phyloP scores from a whole-genome alignment of 805 yeast species.

The Zygoascus flipseniorum region DNA sequence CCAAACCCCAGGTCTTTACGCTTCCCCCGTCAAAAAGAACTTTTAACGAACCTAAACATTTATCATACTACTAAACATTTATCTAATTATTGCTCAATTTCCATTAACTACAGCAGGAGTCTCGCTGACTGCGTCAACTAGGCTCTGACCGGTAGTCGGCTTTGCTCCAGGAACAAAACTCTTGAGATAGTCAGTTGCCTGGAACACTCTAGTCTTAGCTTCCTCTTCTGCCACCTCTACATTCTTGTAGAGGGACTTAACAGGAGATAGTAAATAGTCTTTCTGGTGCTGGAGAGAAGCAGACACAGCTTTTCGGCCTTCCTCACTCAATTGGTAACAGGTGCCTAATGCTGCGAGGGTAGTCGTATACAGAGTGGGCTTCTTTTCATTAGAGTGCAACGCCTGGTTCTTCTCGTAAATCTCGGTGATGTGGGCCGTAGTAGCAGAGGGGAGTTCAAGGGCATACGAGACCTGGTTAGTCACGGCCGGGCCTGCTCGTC shows the following conservation, averaged over 20 bases:
- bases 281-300: neutral
- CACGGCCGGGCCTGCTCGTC: conserved; percentile 18
- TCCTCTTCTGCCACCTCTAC: conserved; percentile 1
- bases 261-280: neutral
- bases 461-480: conserved; percentile 13
- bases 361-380: neutral
- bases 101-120: neutral
- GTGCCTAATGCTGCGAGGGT: conserved; percentile 7
- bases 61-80: no score
- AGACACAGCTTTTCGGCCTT: neutral
- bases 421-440: conserved; percentile 15
- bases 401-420: conserved; percentile 12
- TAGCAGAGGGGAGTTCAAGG: conserved; percentile 10
- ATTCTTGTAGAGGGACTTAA: neutral
- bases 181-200: conserved; percentile 1
- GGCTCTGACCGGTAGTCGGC: neutral
- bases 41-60: no score
- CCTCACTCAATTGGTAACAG: conserved; percentile 5
- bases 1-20: no score
- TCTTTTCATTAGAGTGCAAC: conserved; percentile 2
- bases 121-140: neutral
- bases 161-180: neutral
- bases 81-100: neutral
- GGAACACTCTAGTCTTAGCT: neutral
- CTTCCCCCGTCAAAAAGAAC: no score